Base-by-base conservation (phyloP, 768 basidiomycete genomes). In the Rhodotorula diobovata region DNA sequence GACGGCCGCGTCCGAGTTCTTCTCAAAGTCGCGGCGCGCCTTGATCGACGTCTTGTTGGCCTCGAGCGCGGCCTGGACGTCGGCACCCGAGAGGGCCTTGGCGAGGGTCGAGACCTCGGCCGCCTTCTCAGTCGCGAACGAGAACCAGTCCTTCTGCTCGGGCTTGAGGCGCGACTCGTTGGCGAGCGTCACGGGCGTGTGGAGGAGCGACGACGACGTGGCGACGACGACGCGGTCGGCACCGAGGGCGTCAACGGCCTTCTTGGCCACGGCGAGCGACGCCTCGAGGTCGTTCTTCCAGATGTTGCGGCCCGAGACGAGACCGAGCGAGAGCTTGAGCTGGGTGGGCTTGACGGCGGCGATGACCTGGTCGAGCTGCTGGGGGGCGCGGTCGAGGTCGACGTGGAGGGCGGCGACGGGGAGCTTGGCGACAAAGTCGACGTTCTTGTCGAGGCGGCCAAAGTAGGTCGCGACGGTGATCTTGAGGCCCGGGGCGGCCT, bases 301-400 rank as follows among this genome's bases (percentile, higher is more conserved):
- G 84, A 99, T 91, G 86, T 97, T 97, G 80, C 96, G 93, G 65
- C 96, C 96, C 56, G 96, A 98, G 74, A 99, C 90, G 72, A 97
- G 81, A 82, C 96, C 96, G 73, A 98, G 88, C 51, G 96, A 98
- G 63, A 99, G 86, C 74, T 88, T 79, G 73, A 93, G 85, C 78
- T 81, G 82, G 75, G 92, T 94, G 72, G 85, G 80, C 85, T 93
- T 96, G 81, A 97, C 80, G 67, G 92, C 93, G 55, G 84, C 85
- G 73, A 95, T 72, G 73, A 92, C 90, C 57, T 85, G 84, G 61
- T 90, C 89, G 74, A 99, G 88, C 82, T 99, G 96, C 65, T 81
- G 85, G 43, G 94, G 89, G 67, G 91, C 95, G 81, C 94, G 93
- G 83, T 90, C 89, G 76, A 98, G 87, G 81, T 99, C 96, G 77